Conservation (phyloP, 2,329 filamentous ascomycete species). For the Trichophyton schoenleinii region DNA sequence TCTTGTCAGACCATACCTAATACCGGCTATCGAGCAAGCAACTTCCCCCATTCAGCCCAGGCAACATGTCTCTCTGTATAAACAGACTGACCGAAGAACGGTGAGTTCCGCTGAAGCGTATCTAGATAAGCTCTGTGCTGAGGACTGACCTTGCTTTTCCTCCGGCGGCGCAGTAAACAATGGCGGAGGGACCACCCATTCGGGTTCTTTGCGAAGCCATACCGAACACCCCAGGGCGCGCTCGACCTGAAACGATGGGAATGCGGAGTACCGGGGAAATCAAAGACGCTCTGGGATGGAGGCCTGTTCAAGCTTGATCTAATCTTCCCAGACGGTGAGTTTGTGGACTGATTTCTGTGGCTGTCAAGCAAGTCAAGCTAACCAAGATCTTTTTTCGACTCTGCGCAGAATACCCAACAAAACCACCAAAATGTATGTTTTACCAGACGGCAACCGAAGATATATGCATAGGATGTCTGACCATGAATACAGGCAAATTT, state of each 20-base stretch:
- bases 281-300: slow-evolving; percentile 97
- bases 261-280: slow-evolving; percentile 88
- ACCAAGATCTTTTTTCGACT: background rate
- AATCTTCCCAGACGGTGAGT: slow-evolving; percentile 79
- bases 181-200: slow-evolving; percentile 97
- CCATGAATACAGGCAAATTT: slow-evolving; percentile 64
- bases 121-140: background rate
- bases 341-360: background rate
- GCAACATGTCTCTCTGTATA: slow-evolving; percentile 68
- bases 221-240: slow-evolving; percentile 63
- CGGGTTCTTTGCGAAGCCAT: slow-evolving; percentile 86
- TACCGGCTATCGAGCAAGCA: background rate
- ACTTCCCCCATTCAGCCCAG: background rate
- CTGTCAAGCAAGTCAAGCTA: background rate
- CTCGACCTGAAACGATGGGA: slow-evolving; percentile 94
- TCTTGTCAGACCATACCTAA: background rate
- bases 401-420: slow-evolving; percentile 80
- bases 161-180: slow-evolving; percentile 57
- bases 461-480: background rate
- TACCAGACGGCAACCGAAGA: background rate
- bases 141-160: slow-evolving; percentile 11
- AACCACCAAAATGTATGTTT: slow-evolving; percentile 93
- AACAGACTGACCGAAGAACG: slow-evolving; percentile 81
- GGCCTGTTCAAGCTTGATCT: slow-evolving; percentile 91
- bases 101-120: slow-evolving; percentile 38